Evolutionary conservation across 108 stramenopile genomes (phyloP).

Genomic region (Cyclostephanos tholiformis): DNA sequence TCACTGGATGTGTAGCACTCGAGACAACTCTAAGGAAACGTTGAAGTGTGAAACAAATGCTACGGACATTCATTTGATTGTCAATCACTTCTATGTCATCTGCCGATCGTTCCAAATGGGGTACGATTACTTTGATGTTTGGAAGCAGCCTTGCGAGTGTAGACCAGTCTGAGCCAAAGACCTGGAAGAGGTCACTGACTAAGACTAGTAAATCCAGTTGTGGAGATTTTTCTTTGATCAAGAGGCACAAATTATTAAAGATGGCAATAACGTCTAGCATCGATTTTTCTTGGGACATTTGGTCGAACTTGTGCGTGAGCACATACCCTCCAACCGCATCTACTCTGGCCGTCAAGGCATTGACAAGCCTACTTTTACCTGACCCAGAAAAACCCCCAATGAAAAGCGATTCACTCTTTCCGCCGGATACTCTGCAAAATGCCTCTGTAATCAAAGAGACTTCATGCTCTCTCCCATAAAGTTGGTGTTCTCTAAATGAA

Average conservation of each 20-base stretch:
- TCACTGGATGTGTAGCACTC: too few relatives aligned
- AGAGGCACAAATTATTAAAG: conserved; percentile 5
- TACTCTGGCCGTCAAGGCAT: too few relatives aligned
- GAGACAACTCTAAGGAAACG: too few relatives aligned
- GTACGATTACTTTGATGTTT: too few relatives aligned
- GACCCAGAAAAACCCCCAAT: conserved; percentile 36
- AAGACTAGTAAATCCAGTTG: conserved; percentile 5
- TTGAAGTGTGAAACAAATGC: conserved; percentile 35
- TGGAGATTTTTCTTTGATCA: conserved; percentile 26
- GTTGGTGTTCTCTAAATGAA: too few relatives aligned
- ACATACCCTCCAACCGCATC: too few relatives aligned
- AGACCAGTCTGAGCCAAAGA: conserved; percentile 25
- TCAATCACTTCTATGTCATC: background rate
- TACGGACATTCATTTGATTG: conserved; percentile 27
- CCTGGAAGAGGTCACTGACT: conserved; percentile 13
- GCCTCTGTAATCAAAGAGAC: conserved; percentile 13
- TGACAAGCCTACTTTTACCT: too few relatives aligned
- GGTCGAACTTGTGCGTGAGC: too few relatives aligned
- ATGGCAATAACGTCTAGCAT: too few relatives aligned
- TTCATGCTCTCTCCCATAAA: conserved; percentile 28
- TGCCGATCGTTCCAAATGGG: background rate
- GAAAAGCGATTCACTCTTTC: conserved; percentile 34
- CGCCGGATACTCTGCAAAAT: conserved; percentile 24
- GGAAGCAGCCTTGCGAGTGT: too few relatives aligned
- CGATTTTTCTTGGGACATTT: too few relatives aligned